phyloP scores from a whole-genome alignment of 2,329 filamentous ascomycete genomes.

The Escovopsis sp. region DNA sequence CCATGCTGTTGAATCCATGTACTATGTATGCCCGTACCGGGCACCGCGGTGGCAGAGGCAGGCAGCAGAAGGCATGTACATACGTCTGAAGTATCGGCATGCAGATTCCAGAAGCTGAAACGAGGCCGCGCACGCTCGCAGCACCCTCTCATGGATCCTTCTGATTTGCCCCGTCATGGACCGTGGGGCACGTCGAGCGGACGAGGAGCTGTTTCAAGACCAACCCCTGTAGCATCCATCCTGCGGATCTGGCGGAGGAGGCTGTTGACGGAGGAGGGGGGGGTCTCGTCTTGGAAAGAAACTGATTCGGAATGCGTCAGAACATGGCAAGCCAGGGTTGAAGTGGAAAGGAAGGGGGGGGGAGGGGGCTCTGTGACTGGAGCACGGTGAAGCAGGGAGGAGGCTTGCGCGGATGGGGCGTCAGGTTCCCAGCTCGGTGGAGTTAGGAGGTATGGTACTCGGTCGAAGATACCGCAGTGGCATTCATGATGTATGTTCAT shows the following conservation, averaged over 20 bases:
- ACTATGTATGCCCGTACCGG: no score
- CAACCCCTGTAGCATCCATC: neutral
- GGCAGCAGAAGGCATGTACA: no score
- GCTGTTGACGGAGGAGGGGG: no score
- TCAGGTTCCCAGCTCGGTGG: constrained; percentile 6
- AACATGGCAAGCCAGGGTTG: neutral
- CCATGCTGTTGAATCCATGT: no score
- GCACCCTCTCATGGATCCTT: neutral
- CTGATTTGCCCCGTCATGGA: constrained; percentile 1
- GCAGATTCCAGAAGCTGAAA: no score
- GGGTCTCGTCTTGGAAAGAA: no score
- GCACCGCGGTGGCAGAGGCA: no score
- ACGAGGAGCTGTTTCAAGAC: neutral
- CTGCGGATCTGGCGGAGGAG: no score
- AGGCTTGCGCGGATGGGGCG: constrained; percentile 6
- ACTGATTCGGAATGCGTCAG: neutral
- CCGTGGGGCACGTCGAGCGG: neutral
- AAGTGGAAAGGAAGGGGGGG: no score
- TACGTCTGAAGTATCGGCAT: no score
- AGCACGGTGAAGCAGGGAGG: neutral
- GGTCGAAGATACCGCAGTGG: no score
- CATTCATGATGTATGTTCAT: neutral
- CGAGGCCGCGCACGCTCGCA: no score
- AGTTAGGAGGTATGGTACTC: neutral
- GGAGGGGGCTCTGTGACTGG: constrained; percentile 1